Percentiles rank a stretch among this genome's conserved stretches.
These are phyloP conservation scores for Diospyros kaki DNA, from an alignment of 148 eudicot genomes.

Conservation along the genomic window DNA sequence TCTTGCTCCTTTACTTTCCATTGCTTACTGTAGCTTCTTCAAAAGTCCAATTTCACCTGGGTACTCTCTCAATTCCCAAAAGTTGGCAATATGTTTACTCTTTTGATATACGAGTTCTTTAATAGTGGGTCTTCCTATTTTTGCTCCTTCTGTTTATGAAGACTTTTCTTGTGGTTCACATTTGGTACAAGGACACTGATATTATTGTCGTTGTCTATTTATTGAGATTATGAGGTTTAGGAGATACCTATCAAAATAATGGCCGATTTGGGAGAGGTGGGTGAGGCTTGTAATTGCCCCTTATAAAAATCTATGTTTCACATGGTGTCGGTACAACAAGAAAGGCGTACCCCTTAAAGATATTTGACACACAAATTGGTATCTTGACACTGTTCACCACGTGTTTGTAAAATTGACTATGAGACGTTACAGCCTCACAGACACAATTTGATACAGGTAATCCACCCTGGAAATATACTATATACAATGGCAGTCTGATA, in stretches of 20 bases:
- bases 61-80: not conserved
- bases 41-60: constrained; percentile 7
- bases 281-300: constrained; percentile 15
- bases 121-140: constrained; percentile 14
- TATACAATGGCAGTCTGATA: constrained; percentile 18
- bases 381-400: not conserved
- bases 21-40: constrained; percentile 16
- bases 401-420: not conserved
- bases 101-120: constrained; percentile 9
- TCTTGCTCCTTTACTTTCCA: constrained; percentile 22
- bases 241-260: not conserved
- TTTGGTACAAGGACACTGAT: not conserved
- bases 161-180: not conserved
- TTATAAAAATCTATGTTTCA: constrained; percentile 5
- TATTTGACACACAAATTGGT: not conserved
- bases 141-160: constrained; percentile 6
- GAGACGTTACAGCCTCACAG: not conserved
- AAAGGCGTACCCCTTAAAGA: not conserved
- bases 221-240: constrained; percentile 19
- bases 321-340: not conserved
- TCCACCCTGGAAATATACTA: constrained; percentile 27
- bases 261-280: constrained; percentile 11
- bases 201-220: constrained; percentile 28
- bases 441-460: constrained; percentile 4
- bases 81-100: too few relatives aligned